These are phyloP conservation scores for Canavalia ensiformis DNA, from an alignment of 306 rosid genomes.

Conservation along the genomic window DNA sequence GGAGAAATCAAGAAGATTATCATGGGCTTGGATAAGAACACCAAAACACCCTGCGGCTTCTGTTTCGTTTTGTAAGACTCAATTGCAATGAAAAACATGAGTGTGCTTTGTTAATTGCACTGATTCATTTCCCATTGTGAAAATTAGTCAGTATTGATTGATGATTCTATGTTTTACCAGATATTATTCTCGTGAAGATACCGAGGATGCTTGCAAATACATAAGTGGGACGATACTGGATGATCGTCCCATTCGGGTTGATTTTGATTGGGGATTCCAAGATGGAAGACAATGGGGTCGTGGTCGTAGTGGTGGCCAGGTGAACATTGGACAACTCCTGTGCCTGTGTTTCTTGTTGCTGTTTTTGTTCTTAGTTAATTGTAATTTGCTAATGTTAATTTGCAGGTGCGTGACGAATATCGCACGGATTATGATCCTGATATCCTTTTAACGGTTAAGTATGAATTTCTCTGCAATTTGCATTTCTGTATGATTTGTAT, in stretches of 20 bases:
- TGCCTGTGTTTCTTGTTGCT: conserved; percentile 19
- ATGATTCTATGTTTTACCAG: conserved; percentile 51
- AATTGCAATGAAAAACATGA: conserved; percentile 24
- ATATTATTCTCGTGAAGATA: conserved; percentile 93
- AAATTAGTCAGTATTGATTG: conserved; percentile 5
- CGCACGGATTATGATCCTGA: conserved; percentile 99
- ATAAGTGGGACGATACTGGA: conserved; percentile 97
- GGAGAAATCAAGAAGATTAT: conserved; percentile 96
- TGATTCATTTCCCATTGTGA: not conserved
- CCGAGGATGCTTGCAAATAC: conserved; percentile 95
- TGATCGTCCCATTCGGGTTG: conserved; percentile 99
- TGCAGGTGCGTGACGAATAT: conserved; percentile 97
- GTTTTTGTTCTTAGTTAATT: conserved; percentile 37
- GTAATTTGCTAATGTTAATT: conserved; percentile 23
- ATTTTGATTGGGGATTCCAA: conserved; percentile 99
- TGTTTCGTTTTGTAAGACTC: conserved; percentile 82
- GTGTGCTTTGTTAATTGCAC: conserved; percentile 4
- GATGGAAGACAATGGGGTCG: conserved; percentile 99
- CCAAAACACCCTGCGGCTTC: conserved; percentile 95
- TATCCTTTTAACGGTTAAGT: conserved; percentile 70
- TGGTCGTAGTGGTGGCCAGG: conserved; percentile 99
- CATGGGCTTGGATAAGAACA: conserved; percentile 98
- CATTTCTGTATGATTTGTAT: not conserved
- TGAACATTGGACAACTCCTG: conserved; percentile 42
- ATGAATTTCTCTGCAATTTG: conserved; percentile 10